Evolutionary conservation across 306 rosid genomes (phyloP), one percentile per base, ranked within the genome.

Genomic region (Morella rubra): DNA sequence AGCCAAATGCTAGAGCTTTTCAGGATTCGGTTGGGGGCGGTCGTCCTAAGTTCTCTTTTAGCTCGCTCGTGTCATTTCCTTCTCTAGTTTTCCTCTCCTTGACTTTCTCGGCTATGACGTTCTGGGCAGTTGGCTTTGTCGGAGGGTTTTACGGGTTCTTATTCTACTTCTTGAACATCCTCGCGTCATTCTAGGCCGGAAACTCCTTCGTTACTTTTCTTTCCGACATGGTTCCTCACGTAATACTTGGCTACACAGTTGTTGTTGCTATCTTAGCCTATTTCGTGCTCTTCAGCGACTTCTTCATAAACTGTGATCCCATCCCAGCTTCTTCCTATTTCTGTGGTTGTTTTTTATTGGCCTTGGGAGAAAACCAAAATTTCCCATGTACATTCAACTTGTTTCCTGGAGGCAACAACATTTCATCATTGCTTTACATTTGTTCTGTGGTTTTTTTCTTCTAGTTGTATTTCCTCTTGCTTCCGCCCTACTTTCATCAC

Each of bases 81-180:
- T 42, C 91, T 0, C 8, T 95, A 0, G 44, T 87, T 1, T 83
- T 95, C 65, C 91, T 95, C 9, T 79, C 99, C 0, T 0, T 86
- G 2, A 88, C 86, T 1, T 95, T 95, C 54, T 76, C 97, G 0
- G 86, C 84, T 0, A 74, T 72, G 5, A 95, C 99, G 1, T 95
- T 95, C 64, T 95, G 92, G 91, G 96, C 99, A 0, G 99, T 95
- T 16, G 99, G 99, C 13, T 91, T 95, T 1, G 97, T 87, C 77
- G 99, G 99, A 5, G 96, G 97, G 4, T 0, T 81, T 0, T 27
- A 80, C 1, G 97, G 96, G 3, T 93, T 87, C 73, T 6, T 82
- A 1, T 95, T 92, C 85, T 95, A 89, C 74, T 88, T 90, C 41
- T 66, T 86, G 1, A 87, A 88, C 0, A 95, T 95, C 13, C 62